Conservation (phyloP, 2,329 filamentous ascomycete species). For the Aspergillus japonicus region DNA sequence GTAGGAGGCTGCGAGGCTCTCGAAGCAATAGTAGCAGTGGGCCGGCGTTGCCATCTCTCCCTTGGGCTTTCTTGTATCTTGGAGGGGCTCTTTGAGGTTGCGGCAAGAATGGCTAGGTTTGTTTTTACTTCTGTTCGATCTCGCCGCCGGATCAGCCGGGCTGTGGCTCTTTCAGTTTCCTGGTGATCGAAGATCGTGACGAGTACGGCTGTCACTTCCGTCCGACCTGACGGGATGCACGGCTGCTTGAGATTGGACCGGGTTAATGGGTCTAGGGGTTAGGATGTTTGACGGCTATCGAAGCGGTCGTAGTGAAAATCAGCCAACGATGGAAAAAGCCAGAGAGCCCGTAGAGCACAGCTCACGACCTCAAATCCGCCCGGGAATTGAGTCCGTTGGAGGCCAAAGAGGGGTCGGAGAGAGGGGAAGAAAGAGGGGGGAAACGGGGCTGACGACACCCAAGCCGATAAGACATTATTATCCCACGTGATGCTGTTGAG, state of each 20-base stretch:
- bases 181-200: background rate
- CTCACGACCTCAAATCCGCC: conserved; percentile 3
- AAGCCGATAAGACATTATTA: conserved; percentile 8
- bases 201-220: background rate
- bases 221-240: background rate
- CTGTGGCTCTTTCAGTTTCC: background rate
- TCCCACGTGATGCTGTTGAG: conserved; percentile 1
- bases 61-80: background rate
- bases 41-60: conserved; percentile 72
- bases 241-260: background rate
- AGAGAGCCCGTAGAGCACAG: conserved; percentile 9
- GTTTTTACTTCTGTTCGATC: background rate
- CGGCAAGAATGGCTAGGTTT: background rate
- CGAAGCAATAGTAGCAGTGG: conserved; percentile 94
- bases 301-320: background rate
- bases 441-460: conserved; percentile 19
- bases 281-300: background rate
- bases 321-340: background rate
- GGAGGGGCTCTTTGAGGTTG: background rate
- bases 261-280: background rate
- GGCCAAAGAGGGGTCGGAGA: conserved; percentile 9
- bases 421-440: conserved; percentile 20
- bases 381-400: conserved; percentile 6
- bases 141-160: background rate
- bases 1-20: conserved; percentile 74